Evolutionary conservation across 345 rosid genomes (phyloP).

Genomic region (Camelina sativa): DNA sequence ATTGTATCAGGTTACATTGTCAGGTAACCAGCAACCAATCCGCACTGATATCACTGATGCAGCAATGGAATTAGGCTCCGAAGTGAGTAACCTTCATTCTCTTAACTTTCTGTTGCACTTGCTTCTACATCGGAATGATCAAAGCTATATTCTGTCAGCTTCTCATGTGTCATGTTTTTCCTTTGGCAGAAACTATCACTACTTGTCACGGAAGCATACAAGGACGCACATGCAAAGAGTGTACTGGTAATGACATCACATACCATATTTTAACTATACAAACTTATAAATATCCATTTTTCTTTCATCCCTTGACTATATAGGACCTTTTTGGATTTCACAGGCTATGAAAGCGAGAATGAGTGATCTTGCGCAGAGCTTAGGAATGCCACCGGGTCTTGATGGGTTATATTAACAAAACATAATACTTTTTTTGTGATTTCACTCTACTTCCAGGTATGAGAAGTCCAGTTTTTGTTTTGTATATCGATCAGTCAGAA

Average conservation of each 20-base stretch:
- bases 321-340: conserved; percentile 1
- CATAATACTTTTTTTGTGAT: background rate
- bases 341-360: conserved; percentile 96
- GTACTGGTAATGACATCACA: conserved; percentile 58
- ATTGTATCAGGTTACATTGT: conserved; percentile 62
- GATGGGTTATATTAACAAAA: conserved; percentile 63
- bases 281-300: background rate
- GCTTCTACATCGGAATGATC: conserved; percentile 6
- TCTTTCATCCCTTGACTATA: conserved; percentile 16
- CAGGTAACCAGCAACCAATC: conserved; percentile 84
- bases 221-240: conserved; percentile 90
- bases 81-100: conserved; percentile 54
- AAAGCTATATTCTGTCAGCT: background rate
- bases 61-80: conserved; percentile 82
- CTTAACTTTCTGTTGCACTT: background rate
- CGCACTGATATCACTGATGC: conserved; percentile 92
- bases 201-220: conserved; percentile 86
- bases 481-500: conserved; percentile 26
- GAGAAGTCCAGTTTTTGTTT: conserved; percentile 10
- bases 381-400: conserved; percentile 93
- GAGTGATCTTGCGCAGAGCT: conserved; percentile 88
- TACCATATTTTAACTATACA: background rate
- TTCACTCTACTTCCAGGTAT: conserved; percentile 23
- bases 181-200: conserved; percentile 73
- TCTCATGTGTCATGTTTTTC: conserved; percentile 14